These are phyloP conservation scores for Tricholoma matsutake DNA, from an alignment of 768 basidiomycete species.

Conservation along the genomic window DNA sequence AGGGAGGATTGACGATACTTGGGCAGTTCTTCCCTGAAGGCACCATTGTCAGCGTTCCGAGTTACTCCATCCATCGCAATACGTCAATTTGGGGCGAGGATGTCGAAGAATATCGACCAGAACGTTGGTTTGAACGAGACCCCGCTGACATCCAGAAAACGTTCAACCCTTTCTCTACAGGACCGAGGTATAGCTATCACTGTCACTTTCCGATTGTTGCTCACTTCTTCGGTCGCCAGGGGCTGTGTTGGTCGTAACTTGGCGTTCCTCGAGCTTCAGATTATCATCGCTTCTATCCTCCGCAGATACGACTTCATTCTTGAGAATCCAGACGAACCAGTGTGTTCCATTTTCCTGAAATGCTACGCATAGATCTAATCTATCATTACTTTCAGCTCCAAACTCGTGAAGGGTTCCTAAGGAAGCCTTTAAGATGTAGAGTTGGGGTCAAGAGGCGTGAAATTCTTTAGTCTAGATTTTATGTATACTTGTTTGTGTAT, in stretches of 20 bases:
- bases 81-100: slow-evolving; percentile 74
- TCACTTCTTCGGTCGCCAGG: slow-evolving; percentile 32
- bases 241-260: slow-evolving; percentile 85
- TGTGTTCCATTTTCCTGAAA: slow-evolving; percentile 28
- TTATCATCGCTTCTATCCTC: slow-evolving; percentile 80
- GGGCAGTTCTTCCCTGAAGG: slow-evolving; percentile 67
- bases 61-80: slow-evolving; percentile 81
- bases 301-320: slow-evolving; percentile 74
- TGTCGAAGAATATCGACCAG: slow-evolving; percentile 69
- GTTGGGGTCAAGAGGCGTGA: slow-evolving; percentile 73
- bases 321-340: slow-evolving; percentile 53
- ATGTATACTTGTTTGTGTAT: no score
- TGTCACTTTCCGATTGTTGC: neutral
- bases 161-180: slow-evolving; percentile 85
- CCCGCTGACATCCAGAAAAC: slow-evolving; percentile 57
- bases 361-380: neutral
- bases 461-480: slow-evolving; percentile 2
- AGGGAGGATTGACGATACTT: slow-evolving; percentile 62
- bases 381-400: slow-evolving; percentile 44
- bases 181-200: slow-evolving; percentile 55
- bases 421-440: slow-evolving; percentile 73
- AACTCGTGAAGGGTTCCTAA: slow-evolving; percentile 82
- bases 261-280: slow-evolving; percentile 72
- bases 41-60: slow-evolving; percentile 76
- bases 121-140: slow-evolving; percentile 81